Base-by-base conservation (phyloP, 2,329 filamentous ascomycete genomes). In the Penicillium hordei region DNA sequence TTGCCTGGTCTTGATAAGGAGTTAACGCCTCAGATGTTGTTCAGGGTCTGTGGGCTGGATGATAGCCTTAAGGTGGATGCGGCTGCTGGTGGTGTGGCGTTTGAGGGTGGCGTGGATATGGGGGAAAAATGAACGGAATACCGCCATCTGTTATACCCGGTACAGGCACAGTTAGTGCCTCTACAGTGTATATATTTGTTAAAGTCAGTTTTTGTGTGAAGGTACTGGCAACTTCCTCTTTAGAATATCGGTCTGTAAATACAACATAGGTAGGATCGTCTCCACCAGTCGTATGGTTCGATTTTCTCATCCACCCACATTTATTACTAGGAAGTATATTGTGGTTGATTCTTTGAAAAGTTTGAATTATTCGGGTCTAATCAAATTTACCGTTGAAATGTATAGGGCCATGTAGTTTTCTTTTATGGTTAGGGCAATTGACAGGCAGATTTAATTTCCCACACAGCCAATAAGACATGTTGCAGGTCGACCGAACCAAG, bases 41-140 rank as follows among this genome's bases (percentile, higher is more conserved):
- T 79, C 55, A 68, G 76, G n/a, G 69, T 78, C n/a, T 78, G 75
- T 59, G 77, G 75, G 15, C 52, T 79, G 59, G 70, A 76, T 55
- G 73, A 77, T 50, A 75, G 72, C 43, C 65, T 78, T n/a, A 64
- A 70, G 55, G 57, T 79, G 50, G 77, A 79, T 66, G 69, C 67
- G 31, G 64, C 70, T 40, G 76, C 77, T 34, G 76, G 77, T 40
- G 74, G 75, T 29, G 65, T 59, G 23, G 62, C 69, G 6, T 75
- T 75, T 40, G 60, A 70, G 13, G 65, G 68, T 10, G 70, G 70
- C 15, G 70, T 72, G 15, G 71, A 73, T 36, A 49, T 71, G 50
- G 48, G 55, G 9, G 60, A 68, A 59, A 56, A 59, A n/a, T 63
- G 56, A 63, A 46, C 21, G 27, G 34, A 45, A 21, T 45, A n/a